phyloP scores from a whole-genome alignment of 495 filamentous ascomycete genomes.

The Hypoxylon fragiforme region DNA sequence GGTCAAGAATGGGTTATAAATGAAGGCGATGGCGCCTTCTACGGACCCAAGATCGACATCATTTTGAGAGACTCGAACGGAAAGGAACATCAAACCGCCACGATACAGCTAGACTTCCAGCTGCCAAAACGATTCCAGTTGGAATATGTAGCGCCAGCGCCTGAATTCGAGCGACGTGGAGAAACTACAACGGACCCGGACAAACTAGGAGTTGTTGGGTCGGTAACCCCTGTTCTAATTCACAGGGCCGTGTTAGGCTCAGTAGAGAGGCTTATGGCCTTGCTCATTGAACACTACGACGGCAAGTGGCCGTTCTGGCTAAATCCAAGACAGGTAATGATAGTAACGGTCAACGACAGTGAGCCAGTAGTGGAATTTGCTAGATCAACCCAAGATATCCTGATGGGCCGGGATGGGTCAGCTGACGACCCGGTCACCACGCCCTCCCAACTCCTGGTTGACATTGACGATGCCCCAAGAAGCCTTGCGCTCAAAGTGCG shows the following conservation, averaged over 20 bases:
- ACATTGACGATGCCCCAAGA: conserved; percentile 68
- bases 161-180: conserved; percentile 63
- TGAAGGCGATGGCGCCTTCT: conserved; percentile 88
- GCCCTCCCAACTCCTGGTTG: conserved; percentile 63
- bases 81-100: conserved; percentile 90
- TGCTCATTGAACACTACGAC: conserved; percentile 82
- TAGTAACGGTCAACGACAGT: conserved; percentile 74
- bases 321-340: conserved; percentile 76
- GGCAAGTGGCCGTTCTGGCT: conserved; percentile 93
- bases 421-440: conserved; percentile 43
- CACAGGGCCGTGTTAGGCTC: conserved; percentile 89
- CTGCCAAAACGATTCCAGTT: conserved; percentile 81
- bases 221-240: conserved; percentile 77
- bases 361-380: conserved; percentile 63
- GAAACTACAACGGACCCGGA: conserved; percentile 48
- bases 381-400: conserved; percentile 45
- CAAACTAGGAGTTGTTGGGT: conserved; percentile 50
- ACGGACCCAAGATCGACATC: conserved; percentile 94
- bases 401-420: conserved; percentile 47
- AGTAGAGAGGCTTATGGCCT: conserved; percentile 81
- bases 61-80: conserved; percentile 80
- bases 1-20: conserved; percentile 71
- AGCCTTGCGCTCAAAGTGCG: conserved; percentile 69
- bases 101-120: conserved; percentile 93
- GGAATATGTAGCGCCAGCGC: conserved; percentile 76